phyloP scores from a whole-genome alignment of 176 grass and related monocot genomes.

The Sorghum bicolor region DNA sequence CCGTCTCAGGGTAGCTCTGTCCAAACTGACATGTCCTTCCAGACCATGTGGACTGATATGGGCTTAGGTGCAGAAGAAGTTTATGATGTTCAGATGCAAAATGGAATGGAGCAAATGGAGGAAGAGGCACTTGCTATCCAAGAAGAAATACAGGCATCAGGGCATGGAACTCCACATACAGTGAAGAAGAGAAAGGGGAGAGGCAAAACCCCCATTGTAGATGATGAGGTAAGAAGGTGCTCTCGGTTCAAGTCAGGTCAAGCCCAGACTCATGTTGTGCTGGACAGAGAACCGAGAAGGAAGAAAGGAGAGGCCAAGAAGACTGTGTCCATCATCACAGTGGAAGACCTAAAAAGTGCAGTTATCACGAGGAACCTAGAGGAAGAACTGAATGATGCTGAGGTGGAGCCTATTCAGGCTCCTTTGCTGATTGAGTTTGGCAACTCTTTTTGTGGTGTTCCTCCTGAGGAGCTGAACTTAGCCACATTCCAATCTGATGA shows the following conservation, averaged over 20 bases:
- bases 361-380: background rate
- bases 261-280: fast-evolving
- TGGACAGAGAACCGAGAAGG: background rate
- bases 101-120: no score
- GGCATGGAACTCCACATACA: no score
- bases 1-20: no score
- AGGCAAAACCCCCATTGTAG: fast-evolving
- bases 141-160: no score
- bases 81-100: no score
- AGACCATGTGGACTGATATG: no score
- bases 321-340: background rate
- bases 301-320: fast-evolving
- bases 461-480: background rate
- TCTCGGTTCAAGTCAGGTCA: background rate
- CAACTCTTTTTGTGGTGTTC: background rate
- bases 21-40: no score
- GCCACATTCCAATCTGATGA: no score
- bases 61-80: no score
- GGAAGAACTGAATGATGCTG: fast-evolving
- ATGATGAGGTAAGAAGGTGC: background rate
- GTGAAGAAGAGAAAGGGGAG: background rate
- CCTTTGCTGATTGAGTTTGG: fast-evolving
- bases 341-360: background rate
- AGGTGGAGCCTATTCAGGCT: background rate
- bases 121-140: no score